Evolutionary conservation across 1,284 basidiomycete species (phyloP).

Genomic region (Leccinum fuscescens): DNA sequence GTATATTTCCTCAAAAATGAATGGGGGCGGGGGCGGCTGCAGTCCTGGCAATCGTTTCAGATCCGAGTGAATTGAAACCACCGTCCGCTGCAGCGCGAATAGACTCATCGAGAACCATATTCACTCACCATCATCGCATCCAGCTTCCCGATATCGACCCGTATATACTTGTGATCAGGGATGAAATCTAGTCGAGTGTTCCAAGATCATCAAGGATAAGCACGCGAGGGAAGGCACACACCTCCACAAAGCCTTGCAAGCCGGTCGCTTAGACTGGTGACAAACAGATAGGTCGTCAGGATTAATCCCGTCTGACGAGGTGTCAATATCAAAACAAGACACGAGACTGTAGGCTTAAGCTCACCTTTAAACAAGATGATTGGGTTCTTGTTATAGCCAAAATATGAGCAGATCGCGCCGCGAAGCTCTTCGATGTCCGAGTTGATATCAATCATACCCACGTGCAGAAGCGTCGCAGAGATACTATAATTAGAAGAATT

Average conservation of each 20-base stretch:
- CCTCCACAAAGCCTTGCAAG: conserved; percentile 69
- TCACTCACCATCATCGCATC: conserved; percentile 58
- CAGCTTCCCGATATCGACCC: conserved; percentile 70
- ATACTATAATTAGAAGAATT: conserved; percentile 68
- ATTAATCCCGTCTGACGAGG: conserved; percentile 59
- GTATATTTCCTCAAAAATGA: conserved; percentile 72
- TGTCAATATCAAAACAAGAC: conserved; percentile 11
- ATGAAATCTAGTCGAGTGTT: conserved; percentile 51
- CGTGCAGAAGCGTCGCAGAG: conserved; percentile 78
- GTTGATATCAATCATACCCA: conserved; percentile 77
- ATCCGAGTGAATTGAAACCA: conserved; percentile 71
- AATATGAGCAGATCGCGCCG: conserved; percentile 71
- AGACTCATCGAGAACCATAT: conserved; percentile 75
- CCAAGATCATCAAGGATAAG: conserved; percentile 9
- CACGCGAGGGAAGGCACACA: conserved; percentile 32
- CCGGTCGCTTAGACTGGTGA: conserved; percentile 65
- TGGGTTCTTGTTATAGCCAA: conserved; percentile 72
- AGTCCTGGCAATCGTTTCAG: conserved; percentile 74
- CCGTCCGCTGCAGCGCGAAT: conserved; percentile 79
- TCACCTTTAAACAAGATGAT: conserved; percentile 70
- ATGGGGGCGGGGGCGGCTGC: conserved; percentile 75
- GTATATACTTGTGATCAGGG: conserved; percentile 72
- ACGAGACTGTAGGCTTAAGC: conserved; percentile 18
- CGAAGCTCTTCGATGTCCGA: conserved; percentile 74
- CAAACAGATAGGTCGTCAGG: conserved; percentile 69